A percentile compares a stretch with the other conserved stretches of the same genome.
Conservation (phyloP, 208 protist genomes). For the Acanthamoeba royreba region DNA sequence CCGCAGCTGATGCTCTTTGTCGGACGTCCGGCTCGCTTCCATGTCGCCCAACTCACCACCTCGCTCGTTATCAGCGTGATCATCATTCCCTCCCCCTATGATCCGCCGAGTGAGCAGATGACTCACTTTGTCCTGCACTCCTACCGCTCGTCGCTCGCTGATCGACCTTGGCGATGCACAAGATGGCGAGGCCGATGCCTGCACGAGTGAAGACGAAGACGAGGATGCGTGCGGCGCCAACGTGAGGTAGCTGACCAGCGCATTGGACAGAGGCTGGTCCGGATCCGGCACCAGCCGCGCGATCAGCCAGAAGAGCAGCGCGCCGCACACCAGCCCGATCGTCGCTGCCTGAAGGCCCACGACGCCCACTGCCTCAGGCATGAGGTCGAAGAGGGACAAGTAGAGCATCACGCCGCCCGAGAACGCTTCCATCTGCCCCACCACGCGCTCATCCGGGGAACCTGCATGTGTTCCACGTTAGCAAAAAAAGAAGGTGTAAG, state of each 20-base stretch:
- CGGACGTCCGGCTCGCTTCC: not conserved
- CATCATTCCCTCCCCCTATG: not conserved
- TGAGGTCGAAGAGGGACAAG: conserved; percentile 65
- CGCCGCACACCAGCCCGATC: not conserved
- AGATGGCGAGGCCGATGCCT: not conserved
- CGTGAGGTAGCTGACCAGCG: not conserved
- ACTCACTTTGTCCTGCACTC: too few species aligned
- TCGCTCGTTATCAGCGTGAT: not conserved
- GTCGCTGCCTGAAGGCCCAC: conserved; percentile 37
- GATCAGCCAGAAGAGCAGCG: not conserved
- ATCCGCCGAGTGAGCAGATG: too few species aligned
- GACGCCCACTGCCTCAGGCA: conserved; percentile 53
- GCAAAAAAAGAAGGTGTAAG: not conserved
- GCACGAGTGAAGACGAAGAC: not conserved
- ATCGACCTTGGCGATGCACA: not conserved
- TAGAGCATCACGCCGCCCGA: conserved; percentile 62
- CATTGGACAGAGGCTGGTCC: not conserved
- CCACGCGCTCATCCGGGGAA: not conserved
- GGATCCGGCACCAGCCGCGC: not conserved
- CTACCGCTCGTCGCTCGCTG: not conserved
- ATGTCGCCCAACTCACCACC: not conserved
- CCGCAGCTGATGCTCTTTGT: not conserved
- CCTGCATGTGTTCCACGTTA: not conserved
- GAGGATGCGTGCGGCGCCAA: not conserved
- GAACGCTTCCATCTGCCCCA: not conserved